Base-by-base conservation (phyloP, 805 yeast genomes). In the Dipodascopsis uninucleata region DNA sequence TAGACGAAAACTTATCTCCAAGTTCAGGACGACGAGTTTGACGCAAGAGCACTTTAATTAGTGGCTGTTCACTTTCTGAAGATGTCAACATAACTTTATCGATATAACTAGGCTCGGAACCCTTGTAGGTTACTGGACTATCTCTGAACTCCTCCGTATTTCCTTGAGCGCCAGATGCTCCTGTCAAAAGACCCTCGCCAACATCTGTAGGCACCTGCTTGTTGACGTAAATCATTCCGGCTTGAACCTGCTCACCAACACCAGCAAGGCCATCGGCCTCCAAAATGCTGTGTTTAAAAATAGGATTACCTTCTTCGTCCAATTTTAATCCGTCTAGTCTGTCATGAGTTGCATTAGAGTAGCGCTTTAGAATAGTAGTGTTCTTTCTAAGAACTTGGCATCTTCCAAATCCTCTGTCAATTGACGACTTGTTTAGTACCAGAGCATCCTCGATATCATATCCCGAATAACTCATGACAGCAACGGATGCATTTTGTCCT, bases 381-480 rank as follows among this genome's bases (percentile, higher is more conserved):
- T 88, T 87, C 68, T 93, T 93, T 61, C 94, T 76, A 52, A 95
- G 76, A 2, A 88, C 95, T 68, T 93, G 98, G 71, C 98, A 93
- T 58, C 98, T 81, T 32, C 98, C 98, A 64, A 87, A 93, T 1
- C 98, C 98, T 62, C 98, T 77, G 62, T 93, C 98, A 44, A 93
- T 75, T 0, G 96, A 86, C 0, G 97, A 73, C 65, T 90, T 93
- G 68, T 93, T 93, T 58, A 93, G 70, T 17, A 93, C 97, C 62
- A 93, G 74, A 4, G 98, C 98, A 80, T 93, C 98, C 70, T 93
- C 97, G 64, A 93, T 93, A 85, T 93, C 98, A 64, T 93, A 93
- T 53, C 98, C 98, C 0, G 97, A 90, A 61, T 93, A 93, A 5
- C 96, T 87, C 98, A 93, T 93, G 29, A 93, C 98, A 1, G 98